Evolutionary conservation across 768 basidiomycete genomes (phyloP).

Genomic region (Tricholoma bakamatsutake): DNA sequence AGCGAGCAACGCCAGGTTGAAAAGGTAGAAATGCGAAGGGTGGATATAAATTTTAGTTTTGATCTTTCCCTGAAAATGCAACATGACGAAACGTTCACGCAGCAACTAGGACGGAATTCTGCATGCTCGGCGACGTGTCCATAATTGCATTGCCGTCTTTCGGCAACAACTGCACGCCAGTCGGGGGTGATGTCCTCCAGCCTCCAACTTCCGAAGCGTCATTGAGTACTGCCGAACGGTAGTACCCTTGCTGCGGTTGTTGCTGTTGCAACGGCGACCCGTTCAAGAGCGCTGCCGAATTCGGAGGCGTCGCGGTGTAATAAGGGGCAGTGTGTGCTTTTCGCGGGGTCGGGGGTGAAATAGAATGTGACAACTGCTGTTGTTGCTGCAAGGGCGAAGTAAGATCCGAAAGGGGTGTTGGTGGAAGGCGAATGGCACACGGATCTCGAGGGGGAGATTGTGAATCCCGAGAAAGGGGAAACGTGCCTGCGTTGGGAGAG

Average conservation of each 20-base stretch:
- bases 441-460: conserved; percentile 42
- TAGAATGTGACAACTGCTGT: not conserved
- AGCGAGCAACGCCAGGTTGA: conserved; percentile 16
- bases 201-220: conserved; percentile 6
- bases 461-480: conserved; percentile 54
- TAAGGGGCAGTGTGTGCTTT: conserved; percentile 15
- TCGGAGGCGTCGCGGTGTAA: conserved; percentile 7
- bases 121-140: not conserved
- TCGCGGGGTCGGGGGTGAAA: conserved; percentile 15
- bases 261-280: not conserved
- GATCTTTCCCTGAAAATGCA: not conserved
- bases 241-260: conserved; percentile 10
- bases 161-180: not conserved
- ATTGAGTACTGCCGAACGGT: conserved; percentile 11
- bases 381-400: conserved; percentile 32
- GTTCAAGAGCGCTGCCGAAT: not conserved
- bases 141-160: not conserved
- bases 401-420: conserved; percentile 66
- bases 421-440: conserved; percentile 69
- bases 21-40: not conserved
- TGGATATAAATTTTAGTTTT: not conserved
- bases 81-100: not conserved
- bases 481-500: conserved; percentile 55
- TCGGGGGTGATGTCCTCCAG: conserved; percentile 7
- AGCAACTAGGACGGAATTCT: conserved; percentile 1